phyloP scores from a whole-genome alignment of 2,329 filamentous ascomycete species.

The Claviceps quebecensis region DNA sequence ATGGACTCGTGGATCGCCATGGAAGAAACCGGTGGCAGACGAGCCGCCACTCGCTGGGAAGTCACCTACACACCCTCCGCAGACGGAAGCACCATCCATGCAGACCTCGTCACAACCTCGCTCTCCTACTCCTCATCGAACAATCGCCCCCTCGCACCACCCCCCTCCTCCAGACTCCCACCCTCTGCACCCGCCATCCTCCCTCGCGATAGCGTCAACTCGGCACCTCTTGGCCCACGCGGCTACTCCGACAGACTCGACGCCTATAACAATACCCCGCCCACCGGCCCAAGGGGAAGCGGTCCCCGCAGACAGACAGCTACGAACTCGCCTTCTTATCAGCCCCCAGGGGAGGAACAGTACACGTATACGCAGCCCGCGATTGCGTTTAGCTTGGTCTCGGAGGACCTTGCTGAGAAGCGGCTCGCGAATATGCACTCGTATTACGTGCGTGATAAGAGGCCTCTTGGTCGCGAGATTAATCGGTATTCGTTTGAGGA shows the following conservation, averaged over 20 bases:
- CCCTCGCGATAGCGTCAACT: slow-evolving; percentile 15
- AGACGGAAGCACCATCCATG: slow-evolving; percentile 36
- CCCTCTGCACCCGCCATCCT: slow-evolving; percentile 3
- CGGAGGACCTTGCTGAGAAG: slow-evolving; percentile 46
- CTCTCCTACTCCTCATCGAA: slow-evolving; percentile 3
- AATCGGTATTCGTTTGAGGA: slow-evolving; percentile 64
- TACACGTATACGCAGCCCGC: slow-evolving; percentile 27
- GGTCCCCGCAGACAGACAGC: slow-evolving; percentile 3
- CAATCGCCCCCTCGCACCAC: slow-evolving; percentile 4
- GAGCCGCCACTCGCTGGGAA: slow-evolving; percentile 47
- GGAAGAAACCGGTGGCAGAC: slow-evolving; percentile 40
- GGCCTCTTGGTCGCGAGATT: slow-evolving; percentile 34
- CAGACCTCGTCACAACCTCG: slow-evolving; percentile 14
- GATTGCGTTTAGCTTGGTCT: slow-evolving; percentile 42
- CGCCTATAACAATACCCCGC: slow-evolving; percentile 3
- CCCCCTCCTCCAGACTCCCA: background rate
- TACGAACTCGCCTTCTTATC: slow-evolving; percentile 1
- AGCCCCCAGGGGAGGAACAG: background rate
- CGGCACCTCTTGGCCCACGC: slow-evolving; percentile 25
- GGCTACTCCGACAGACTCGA: slow-evolving; percentile 11
- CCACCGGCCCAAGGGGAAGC: background rate
- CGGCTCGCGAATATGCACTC: slow-evolving; percentile 45
- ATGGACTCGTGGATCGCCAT: slow-evolving; percentile 59
- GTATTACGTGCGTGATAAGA: slow-evolving; percentile 30
- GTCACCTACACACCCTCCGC: slow-evolving; percentile 51